Evolutionary conservation across 2,329 filamentous ascomycete genomes (phyloP).

Genomic region (Neofusicoccum ribis): DNA sequence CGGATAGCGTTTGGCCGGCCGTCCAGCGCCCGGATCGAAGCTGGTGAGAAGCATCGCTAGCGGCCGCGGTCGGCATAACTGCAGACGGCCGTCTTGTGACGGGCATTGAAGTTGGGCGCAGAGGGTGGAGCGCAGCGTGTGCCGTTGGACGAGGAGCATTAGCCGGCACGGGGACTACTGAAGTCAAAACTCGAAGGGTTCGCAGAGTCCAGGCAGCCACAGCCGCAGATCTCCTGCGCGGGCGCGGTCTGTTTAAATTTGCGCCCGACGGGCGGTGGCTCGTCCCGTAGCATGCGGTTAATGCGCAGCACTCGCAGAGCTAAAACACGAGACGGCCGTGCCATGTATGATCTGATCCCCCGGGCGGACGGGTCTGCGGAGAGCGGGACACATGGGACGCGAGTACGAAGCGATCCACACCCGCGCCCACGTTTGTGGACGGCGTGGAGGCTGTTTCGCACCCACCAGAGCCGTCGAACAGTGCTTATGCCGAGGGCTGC

Average conservation of each 20-base stretch:
- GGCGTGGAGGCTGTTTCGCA: not conserved
- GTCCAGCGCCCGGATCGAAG: not conserved
- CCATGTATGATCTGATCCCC: constrained; percentile 7
- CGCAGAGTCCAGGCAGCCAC: constrained; percentile 9
- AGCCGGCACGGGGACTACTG: not conserved
- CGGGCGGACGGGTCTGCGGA: not conserved
- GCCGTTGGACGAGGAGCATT: too few relatives aligned
- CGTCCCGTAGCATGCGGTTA: not conserved
- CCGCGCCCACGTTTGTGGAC: not conserved
- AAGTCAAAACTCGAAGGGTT: not conserved
- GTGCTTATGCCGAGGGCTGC: constrained; percentile 12
- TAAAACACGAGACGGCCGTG: constrained; percentile 5
- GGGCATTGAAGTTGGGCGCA: constrained; percentile 9
- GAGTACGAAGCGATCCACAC: constrained; percentile 13
- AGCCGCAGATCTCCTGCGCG: not conserved
- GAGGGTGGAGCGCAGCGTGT: not conserved
- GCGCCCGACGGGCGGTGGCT: not conserved
- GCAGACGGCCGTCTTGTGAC: constrained; percentile 1
- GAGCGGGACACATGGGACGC: not conserved
- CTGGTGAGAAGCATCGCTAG: not conserved
- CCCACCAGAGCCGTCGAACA: not conserved
- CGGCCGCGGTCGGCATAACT: not conserved
- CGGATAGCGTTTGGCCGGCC: not conserved
- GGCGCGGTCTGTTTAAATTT: not conserved
- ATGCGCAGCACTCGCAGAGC: not conserved